Base-by-base conservation (phyloP, 2,329 filamentous ascomycete genomes). In the Penicillium paneum region DNA sequence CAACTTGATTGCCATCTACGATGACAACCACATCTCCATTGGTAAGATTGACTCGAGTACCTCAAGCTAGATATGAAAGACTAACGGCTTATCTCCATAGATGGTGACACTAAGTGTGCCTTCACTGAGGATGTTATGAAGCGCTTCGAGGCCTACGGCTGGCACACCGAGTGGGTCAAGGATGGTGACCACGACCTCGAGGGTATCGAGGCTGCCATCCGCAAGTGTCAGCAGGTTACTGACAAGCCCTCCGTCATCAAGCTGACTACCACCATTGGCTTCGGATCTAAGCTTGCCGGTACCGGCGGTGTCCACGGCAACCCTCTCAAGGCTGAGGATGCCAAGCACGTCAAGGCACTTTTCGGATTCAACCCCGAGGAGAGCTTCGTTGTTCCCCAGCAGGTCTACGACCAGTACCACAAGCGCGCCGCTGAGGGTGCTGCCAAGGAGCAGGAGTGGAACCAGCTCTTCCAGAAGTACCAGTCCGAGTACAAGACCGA, bases 201-300 rank as follows among this genome's bases (percentile, higher is more conserved):
- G 64, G 86, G 77, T 71, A 97, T 99, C 58, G 91, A 96, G 81
- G 85, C 83, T 60, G 94, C 94, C 67, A 89, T 99, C 76, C 84
- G 86, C 76, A 84, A 89, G 80, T 89, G 86, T 75, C 86, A 93
- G 81, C 81, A 86, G 64, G 89, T 95, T 78, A 97, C 86, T 77
- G 85, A 97, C 83, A 99, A 97, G 88, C 94, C 94, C 62, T 89
- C 92, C 58, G 81, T 99, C 71, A 97, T 99, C 83, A 92, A 96
- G 83, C 86, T 99, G 68, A 91, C 87, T 74, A 99, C 94, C 73
- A 97, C 90, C 76, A 99, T 99, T 73, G 94, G 94, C 70, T 99
- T 88, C 79, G 94, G 94, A 69, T 97, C 94, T 67, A 85, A 89
- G 77, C 85, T 94, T 69, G 85, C 96, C 82, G 94, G 94, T 71